A percentile compares a stretch with the other conserved stretches of the same genome.
Conservation (phyloP, 805 yeast species). For the Kazachstania bromeliacearum region DNA sequence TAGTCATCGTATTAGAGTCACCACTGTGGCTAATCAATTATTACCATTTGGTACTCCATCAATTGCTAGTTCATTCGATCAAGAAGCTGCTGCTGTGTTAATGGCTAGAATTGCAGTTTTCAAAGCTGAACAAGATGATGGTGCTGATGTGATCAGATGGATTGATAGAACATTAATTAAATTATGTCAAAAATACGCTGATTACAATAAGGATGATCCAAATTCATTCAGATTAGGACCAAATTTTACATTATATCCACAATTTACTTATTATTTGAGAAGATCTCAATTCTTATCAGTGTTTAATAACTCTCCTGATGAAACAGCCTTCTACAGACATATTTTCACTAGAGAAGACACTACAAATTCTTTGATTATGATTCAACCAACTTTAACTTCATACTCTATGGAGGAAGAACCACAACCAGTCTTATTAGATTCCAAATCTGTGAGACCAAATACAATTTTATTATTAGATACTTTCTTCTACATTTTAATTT, state of each 20-base stretch:
- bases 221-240: constrained; percentile 73
- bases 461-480: constrained; percentile 84
- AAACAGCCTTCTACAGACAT: constrained; percentile 94
- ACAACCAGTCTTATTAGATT: constrained; percentile 83
- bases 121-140: constrained; percentile 75
- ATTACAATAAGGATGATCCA: constrained; percentile 80
- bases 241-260: constrained; percentile 84
- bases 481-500: constrained; percentile 90
- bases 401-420: constrained; percentile 81
- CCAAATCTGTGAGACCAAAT: constrained; percentile 84
- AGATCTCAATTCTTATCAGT: constrained; percentile 94
- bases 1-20: constrained; percentile 76
- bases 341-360: constrained; percentile 85
- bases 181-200: constrained; percentile 88
- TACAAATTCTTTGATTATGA: constrained; percentile 88
- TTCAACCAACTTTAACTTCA: constrained; percentile 90
- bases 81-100: constrained; percentile 94
- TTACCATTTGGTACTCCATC: constrained; percentile 47
- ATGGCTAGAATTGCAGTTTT: constrained; percentile 86
- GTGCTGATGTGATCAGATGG: constrained; percentile 91
- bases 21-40: constrained; percentile 58
- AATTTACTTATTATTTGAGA: constrained; percentile 89
- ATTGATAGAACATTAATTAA: constrained; percentile 85
- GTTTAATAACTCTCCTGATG: constrained; percentile 97
- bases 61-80: constrained; percentile 71